Conservation (phyloP, 2,329 filamentous ascomycete species). For the Apiospora kogelbergensis region DNA sequence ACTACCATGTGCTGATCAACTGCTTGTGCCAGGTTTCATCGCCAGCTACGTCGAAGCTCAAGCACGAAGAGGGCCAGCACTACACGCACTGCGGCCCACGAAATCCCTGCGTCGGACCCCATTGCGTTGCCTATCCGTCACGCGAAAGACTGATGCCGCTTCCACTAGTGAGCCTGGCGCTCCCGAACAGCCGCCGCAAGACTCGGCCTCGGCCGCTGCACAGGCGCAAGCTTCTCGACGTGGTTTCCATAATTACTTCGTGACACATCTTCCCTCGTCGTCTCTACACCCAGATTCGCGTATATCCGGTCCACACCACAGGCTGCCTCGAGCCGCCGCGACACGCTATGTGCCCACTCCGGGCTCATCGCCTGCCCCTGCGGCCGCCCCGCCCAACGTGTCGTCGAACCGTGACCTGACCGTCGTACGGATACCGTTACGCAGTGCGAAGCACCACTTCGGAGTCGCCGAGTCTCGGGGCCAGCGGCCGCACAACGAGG, state of each 20-base stretch:
- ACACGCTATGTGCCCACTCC: conserved; percentile 67
- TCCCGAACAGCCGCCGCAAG: neutral
- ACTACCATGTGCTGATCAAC: conserved; percentile 5
- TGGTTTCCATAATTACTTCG: conserved; percentile 92
- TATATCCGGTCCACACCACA: conserved; percentile 69
- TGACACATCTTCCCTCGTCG: conserved; percentile 90
- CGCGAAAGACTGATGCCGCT: neutral
- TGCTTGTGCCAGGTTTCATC: conserved; percentile 28
- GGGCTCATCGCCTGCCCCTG: conserved; percentile 57
- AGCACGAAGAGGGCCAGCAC: conserved; percentile 13
- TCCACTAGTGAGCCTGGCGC: neutral
- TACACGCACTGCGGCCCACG: conserved; percentile 9
- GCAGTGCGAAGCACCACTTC: conserved; percentile 94
- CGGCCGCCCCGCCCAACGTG: conserved; percentile 58
- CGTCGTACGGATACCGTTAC: conserved; percentile 90
- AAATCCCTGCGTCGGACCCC: neutral
- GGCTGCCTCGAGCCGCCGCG: conserved; percentile 82
- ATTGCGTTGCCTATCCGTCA: neutral
- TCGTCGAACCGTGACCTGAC: conserved; percentile 74
- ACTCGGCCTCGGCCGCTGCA: neutral
- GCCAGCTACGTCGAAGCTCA: conserved; percentile 30
- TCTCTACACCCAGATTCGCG: conserved; percentile 87
- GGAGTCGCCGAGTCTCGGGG: conserved; percentile 78
- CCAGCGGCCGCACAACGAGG: conserved; percentile 86
- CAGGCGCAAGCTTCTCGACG: conserved; percentile 35